These are phyloP conservation scores for Nitzschia putrida DNA, from an alignment of 108 stramenopile species.

Conservation along the genomic window DNA sequence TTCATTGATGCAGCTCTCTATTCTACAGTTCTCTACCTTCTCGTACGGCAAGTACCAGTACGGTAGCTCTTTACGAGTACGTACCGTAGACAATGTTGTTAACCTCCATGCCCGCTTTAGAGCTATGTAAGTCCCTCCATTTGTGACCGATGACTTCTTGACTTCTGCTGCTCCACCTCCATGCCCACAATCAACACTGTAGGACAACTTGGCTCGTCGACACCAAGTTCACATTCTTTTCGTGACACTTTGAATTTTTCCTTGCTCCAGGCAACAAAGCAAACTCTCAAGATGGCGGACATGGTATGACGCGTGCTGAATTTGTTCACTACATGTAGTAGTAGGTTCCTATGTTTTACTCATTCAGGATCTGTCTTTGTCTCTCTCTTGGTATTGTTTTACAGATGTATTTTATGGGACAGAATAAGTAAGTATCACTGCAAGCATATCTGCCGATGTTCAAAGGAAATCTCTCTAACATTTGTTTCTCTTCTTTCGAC, in stretches of 20 bases:
- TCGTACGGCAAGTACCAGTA: too few species aligned
- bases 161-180: too few species aligned
- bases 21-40: too few species aligned
- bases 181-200: too few species aligned
- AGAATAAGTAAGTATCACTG: slow-evolving; percentile 28
- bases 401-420: slow-evolving; percentile 42
- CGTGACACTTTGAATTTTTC: too few species aligned
- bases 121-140: too few species aligned
- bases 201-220: neutral
- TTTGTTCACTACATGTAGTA: neutral
- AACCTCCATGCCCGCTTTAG: too few species aligned
- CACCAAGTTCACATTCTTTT: neutral
- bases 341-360: neutral
- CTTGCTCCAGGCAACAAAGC: too few species aligned
- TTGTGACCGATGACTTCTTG: too few species aligned
- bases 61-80: too few species aligned
- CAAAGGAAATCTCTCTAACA: neutral
- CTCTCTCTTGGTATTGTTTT: neutral
- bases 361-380: neutral
- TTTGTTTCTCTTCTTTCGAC: neutral
- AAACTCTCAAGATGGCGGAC: slow-evolving; percentile 29
- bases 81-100: too few species aligned
- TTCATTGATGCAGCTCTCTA: too few species aligned
- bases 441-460: neutral
- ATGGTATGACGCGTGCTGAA: slow-evolving; percentile 1